Evolutionary conservation across 2,329 filamentous ascomycete species (phyloP), one percentile per base, ranked within the genome.

Genomic region (Phoma sp.): DNA sequence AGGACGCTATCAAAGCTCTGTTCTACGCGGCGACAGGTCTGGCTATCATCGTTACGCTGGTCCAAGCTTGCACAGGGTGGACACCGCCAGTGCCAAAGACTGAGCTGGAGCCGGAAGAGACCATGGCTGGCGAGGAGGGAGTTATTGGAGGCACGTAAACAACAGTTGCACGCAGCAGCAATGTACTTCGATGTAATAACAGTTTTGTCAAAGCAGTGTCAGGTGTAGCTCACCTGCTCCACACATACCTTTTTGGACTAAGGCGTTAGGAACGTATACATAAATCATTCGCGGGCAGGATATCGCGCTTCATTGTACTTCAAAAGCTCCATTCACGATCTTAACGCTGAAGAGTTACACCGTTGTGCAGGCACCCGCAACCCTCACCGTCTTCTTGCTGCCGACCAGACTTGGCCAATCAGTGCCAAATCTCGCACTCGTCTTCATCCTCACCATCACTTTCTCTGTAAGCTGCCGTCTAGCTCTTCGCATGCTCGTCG

Each of bases 51-150:
- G 81, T 83, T 59, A 74, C 81, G 1, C 59, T 81, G 2, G 69
- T 85, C 14, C 85, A 87, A 64, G 84, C 84, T 5, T 79, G 80
- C 1, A 84, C 84, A 1, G 85, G 85, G 2, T 87, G 84, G 84
- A 78, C 66, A 17, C 70, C 73, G 12, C 73, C 76, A 3, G 38
- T 23, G n/a, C 61, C 65, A 43, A 59, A 57, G 28, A 59, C 52
- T 18, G 46, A 61, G 32, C 56, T 56, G 32, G 52, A 43, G n/a
- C 58, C 47, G 1, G 65, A 68, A 12, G 65, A 69, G 23, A 64
- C 64, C 11, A 52, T 59, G 5, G 57, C 61, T 7, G 66, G 48
- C 12, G 69, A 72, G 30, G 65, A 67, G 25, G 55, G 53, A 5
- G 17, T 42, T 3, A 18, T 42, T 23, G 52, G 34, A 20, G 52